Evolutionary conservation across 352 stramenopile species (phyloP).

Genomic region (Phytophthora pistaciae): DNA sequence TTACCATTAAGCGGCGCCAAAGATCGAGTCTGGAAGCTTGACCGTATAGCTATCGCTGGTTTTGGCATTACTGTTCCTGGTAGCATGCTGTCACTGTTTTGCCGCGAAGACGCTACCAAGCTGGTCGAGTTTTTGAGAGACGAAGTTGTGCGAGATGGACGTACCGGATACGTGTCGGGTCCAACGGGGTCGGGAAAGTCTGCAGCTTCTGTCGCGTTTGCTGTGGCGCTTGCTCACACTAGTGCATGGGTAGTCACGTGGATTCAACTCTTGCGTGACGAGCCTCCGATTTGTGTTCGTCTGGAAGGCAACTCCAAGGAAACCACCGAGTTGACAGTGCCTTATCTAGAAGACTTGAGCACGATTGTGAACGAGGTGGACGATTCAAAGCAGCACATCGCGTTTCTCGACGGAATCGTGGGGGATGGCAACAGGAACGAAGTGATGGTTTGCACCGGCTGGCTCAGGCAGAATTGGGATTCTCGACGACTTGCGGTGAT

Average conservation of each 20-base stretch:
- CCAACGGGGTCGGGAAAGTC: conserved; percentile 16
- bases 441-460: not conserved
- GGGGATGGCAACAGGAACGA: too few relatives aligned
- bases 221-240: conserved; percentile 4
- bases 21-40: too few relatives aligned
- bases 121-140: conserved; percentile 7
- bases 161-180: conserved; percentile 4
- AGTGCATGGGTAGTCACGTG: conserved; percentile 9
- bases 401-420: conserved; percentile 16
- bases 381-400: conserved; percentile 7
- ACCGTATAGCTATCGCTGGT: too few relatives aligned
- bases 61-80: too few relatives aligned
- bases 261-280: conserved; percentile 3
- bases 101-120: not conserved
- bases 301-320: conserved; percentile 15
- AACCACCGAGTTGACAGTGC: not conserved
- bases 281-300: conserved; percentile 7
- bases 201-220: conserved; percentile 12
- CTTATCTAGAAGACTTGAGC: too few relatives aligned
- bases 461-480: not conserved
- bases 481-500: not conserved
- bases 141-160: conserved; percentile 8
- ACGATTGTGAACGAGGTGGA: conserved; percentile 8
- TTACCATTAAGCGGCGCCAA: too few relatives aligned
- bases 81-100: too few relatives aligned